These are phyloP conservation scores for Akanthomyces uredinophilus DNA, from an alignment of 2,329 filamentous ascomycete species.

Conservation along the genomic window DNA sequence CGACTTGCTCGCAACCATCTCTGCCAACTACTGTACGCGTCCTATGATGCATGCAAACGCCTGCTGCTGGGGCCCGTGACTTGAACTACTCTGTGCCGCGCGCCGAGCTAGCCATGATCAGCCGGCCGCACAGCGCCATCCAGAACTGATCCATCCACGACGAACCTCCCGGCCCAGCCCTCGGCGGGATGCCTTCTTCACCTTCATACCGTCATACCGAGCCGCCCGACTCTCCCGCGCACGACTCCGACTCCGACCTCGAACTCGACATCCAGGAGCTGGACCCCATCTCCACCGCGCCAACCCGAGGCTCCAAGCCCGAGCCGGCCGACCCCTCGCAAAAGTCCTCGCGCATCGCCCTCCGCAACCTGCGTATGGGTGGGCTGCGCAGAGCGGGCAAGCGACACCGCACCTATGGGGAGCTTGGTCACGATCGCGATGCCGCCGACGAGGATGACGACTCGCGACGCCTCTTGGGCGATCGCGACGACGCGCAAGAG, in stretches of 20 bases:
- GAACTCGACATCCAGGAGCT: slow-evolving; percentile 79
- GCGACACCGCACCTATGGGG: slow-evolving; percentile 53
- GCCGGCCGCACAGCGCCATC: slow-evolving; percentile 22
- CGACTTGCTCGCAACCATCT: not conserved
- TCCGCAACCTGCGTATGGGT: slow-evolving; percentile 65
- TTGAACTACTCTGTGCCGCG: slow-evolving; percentile 10
- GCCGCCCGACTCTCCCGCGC: slow-evolving; percentile 57
- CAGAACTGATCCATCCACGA: slow-evolving; percentile 12
- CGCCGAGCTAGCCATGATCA: slow-evolving; percentile 15
- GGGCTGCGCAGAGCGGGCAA: slow-evolving; percentile 53
- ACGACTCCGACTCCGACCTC: slow-evolving; percentile 67
- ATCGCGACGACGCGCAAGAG: slow-evolving; percentile 53
- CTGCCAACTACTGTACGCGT: not conserved
- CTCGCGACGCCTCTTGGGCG: slow-evolving; percentile 59
- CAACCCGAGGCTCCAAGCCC: slow-evolving; percentile 27
- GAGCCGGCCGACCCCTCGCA: slow-evolving; percentile 31
- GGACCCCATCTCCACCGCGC: slow-evolving; percentile 52
- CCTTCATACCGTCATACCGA: slow-evolving; percentile 49
- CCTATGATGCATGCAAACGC: slow-evolving; percentile 7
- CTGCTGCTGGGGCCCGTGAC: slow-evolving; percentile 13
- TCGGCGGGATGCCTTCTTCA: slow-evolving; percentile 53
- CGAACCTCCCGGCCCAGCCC: not conserved
- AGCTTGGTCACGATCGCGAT: slow-evolving; percentile 52
- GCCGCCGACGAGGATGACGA: slow-evolving; percentile 67
- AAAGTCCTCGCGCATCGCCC: slow-evolving; percentile 58